phyloP scores from a whole-genome alignment of 768 basidiomycete species.

The Phylloporus arenicola region DNA sequence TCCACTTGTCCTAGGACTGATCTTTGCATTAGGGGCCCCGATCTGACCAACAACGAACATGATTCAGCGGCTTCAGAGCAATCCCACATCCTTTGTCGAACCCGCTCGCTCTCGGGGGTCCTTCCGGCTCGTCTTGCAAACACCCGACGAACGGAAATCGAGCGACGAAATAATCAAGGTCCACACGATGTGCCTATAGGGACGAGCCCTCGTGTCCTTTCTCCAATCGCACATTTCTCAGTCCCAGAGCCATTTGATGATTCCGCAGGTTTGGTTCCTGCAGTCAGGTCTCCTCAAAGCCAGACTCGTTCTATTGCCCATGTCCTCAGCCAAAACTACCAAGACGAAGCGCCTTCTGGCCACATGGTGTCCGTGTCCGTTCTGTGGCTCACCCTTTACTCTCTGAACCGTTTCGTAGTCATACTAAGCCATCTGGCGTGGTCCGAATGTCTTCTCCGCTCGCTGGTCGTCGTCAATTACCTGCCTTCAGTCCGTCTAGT shows the following conservation, averaged over 20 bases:
- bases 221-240: slow-evolving; percentile 14
- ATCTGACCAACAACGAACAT: neutral
- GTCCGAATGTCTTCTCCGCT: slow-evolving; percentile 13
- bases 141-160: slow-evolving; percentile 5
- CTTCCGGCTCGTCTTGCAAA: neutral
- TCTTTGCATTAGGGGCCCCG: neutral
- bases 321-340: neutral
- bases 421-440: neutral
- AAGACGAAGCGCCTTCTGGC: neutral
- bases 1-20: neutral
- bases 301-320: neutral
- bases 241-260: slow-evolving; percentile 9
- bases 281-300: neutral
- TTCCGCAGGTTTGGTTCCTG: neutral
- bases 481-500: neutral
- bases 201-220: slow-evolving; percentile 10
- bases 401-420: slow-evolving; percentile 10
- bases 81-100: neutral
- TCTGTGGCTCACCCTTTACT: neutral
- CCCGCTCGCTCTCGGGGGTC: neutral
- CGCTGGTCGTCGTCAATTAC: slow-evolving; percentile 1
- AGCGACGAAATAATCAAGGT: neutral
- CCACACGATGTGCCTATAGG: neutral
- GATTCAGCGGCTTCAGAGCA: neutral
- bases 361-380: slow-evolving; percentile 8